A percentile compares a stretch with the other conserved stretches of the same genome.
phyloP scores from a whole-genome alignment of 2,329 filamentous ascomycete genomes.

The Neobulgaria alba region DNA sequence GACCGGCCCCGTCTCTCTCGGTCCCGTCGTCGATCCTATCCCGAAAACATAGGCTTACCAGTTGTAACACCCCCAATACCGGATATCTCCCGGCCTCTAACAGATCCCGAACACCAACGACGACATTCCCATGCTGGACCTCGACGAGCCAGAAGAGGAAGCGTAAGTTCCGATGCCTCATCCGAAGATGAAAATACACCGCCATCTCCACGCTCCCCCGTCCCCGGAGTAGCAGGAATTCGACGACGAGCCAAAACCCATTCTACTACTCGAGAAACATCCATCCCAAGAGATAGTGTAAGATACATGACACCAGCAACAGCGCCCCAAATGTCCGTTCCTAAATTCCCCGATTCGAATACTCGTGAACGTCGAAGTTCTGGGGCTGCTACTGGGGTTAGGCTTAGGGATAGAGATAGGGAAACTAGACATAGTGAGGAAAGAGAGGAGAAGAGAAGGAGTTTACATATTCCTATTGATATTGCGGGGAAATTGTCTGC shows the following conservation, averaged over 20 bases:
- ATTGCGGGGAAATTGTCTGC: conserved; percentile 24
- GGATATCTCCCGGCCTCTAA: neutral
- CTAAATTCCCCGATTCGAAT: conserved; percentile 1
- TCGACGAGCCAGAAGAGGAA: conserved; percentile 22
- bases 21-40: conserved; percentile 21
- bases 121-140: conserved; percentile 40
- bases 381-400: no score
- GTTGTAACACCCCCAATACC: conserved; percentile 19
- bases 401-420: conserved; percentile 6
- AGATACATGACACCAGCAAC: neutral
- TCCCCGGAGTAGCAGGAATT: neutral
- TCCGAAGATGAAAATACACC: conserved; percentile 11
- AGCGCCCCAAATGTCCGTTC: conserved; percentile 3
- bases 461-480: conserved; percentile 22
- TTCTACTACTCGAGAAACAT: conserved; percentile 4
- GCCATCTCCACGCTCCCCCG: neutral
- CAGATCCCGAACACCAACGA: conserved; percentile 25
- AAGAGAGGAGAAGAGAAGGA: conserved; percentile 23
- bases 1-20: conserved; percentile 18
- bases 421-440: conserved; percentile 10
- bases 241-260: neutral
- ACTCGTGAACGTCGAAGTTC: neutral
- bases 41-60: conserved; percentile 22
- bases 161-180: conserved; percentile 17
- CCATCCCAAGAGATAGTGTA: neutral